Evolutionary conservation across 768 basidiomycete species (phyloP).

Genomic region (Termitomyces sp.): DNA sequence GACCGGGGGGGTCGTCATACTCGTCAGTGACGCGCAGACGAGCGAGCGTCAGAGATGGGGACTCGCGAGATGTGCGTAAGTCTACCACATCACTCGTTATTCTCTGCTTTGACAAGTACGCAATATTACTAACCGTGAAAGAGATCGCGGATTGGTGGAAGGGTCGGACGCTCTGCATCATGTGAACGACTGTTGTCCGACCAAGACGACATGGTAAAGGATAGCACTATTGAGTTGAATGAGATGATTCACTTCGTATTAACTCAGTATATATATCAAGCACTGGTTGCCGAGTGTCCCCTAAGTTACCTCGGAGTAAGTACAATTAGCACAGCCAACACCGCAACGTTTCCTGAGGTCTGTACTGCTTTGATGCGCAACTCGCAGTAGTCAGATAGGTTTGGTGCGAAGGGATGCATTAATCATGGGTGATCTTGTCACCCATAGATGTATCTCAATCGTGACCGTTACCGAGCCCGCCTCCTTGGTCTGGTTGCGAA

Average conservation of each 20-base stretch:
- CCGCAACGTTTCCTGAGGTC: background rate
- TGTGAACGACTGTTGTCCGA: conserved; percentile 24
- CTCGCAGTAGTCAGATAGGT: conserved; percentile 4
- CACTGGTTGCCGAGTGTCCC: conserved; percentile 6
- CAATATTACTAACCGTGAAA: conserved; percentile 45
- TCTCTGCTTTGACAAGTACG: background rate
- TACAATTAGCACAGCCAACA: conserved; percentile 14
- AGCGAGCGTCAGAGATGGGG: conserved; percentile 37
- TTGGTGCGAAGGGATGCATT: background rate
- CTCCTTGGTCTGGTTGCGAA: conserved; percentile 8
- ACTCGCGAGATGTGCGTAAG: conserved; percentile 21
- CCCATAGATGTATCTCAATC: conserved; percentile 13
- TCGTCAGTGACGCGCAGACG: conserved; percentile 40
- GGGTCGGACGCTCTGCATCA: conserved; percentile 46
- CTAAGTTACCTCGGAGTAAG: conserved; percentile 4
- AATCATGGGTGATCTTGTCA: conserved; percentile 7
- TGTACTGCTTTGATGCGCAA: background rate
- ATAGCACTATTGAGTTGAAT: background rate
- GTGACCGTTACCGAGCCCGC: conserved; percentile 6
- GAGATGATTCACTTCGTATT: background rate
- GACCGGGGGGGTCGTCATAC: conserved; percentile 16
- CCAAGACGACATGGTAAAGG: conserved; percentile 21
- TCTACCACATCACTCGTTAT: conserved; percentile 4
- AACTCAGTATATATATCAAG: conserved; percentile 11
- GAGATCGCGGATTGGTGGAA: conserved; percentile 69